phyloP scores from a whole-genome alignment of 1,284 basidiomycete genomes.

The Trichosporon sp. region DNA sequence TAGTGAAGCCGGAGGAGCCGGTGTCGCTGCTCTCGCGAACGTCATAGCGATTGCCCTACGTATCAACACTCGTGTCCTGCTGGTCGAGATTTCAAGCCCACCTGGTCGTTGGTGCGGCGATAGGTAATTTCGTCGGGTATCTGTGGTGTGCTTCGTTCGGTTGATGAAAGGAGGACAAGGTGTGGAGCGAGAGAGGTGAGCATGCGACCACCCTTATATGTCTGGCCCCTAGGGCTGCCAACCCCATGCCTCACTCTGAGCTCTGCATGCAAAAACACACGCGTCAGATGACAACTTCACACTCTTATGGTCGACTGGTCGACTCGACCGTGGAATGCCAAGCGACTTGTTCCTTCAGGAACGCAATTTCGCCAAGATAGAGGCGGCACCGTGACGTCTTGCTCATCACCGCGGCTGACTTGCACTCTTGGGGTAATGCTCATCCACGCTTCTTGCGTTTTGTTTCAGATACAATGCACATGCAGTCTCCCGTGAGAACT shows the following conservation, averaged over 20 bases:
- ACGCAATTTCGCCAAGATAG: not conserved
- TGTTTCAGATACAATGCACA: not conserved
- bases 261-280: not conserved
- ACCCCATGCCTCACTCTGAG: no score
- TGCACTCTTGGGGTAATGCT: not conserved
- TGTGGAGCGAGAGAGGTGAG: not conserved
- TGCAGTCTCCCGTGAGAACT: not conserved
- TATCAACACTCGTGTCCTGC: not conserved
- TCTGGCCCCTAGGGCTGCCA: no score
- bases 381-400: not conserved
- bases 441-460: not conserved
- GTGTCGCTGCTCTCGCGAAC: constrained; percentile 57
- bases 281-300: not conserved
- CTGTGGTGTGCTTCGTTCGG: not conserved
- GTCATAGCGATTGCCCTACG: constrained; percentile 65
- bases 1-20: constrained; percentile 62
- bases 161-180: not conserved
- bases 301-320: not conserved
- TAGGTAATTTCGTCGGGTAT: constrained; percentile 51
- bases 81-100: constrained; percentile 35
- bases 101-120: constrained; percentile 62
- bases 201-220: no score
- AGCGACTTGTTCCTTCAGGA: not conserved
- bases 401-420: not conserved
- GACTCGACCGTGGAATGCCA: not conserved